phyloP scores from a whole-genome alignment of 306 rosid genomes.

The Echinosophora koreensis region DNA sequence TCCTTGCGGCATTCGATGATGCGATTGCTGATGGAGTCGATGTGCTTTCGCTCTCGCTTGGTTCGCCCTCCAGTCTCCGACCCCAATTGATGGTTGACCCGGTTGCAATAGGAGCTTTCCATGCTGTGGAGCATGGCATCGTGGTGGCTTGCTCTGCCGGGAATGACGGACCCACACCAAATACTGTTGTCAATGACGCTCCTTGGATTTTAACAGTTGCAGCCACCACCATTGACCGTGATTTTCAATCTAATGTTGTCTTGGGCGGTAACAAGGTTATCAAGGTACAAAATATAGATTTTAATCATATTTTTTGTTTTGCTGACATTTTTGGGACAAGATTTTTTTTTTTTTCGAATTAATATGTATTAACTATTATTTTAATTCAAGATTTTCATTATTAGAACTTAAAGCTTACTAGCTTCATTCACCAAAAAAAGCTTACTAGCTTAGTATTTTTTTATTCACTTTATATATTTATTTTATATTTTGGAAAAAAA shows the following conservation, averaged over 20 bases:
- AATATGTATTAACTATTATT: too few species aligned
- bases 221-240: slow-evolving; percentile 83
- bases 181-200: slow-evolving; percentile 59
- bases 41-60: slow-evolving; percentile 77
- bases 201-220: slow-evolving; percentile 93
- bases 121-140: slow-evolving; percentile 76
- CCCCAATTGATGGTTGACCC: slow-evolving; percentile 56
- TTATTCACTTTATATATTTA: too few species aligned
- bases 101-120: slow-evolving; percentile 80
- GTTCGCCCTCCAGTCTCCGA: not conserved
- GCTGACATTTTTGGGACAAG: too few species aligned
- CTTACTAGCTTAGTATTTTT: too few species aligned
- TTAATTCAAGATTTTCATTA: too few species aligned
- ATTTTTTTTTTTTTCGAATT: too few species aligned
- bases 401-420: too few species aligned
- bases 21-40: slow-evolving; percentile 83
- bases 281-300: slow-evolving; percentile 42
- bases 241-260: slow-evolving; percentile 61
- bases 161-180: slow-evolving; percentile 55
- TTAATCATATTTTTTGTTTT: too few species aligned
- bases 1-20: slow-evolving; percentile 77
- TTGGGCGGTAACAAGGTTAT: slow-evolving; percentile 58
- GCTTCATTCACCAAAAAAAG: too few species aligned
- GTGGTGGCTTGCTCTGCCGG: slow-evolving; percentile 78
- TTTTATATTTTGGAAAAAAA: too few species aligned